Evolutionary conservation across 495 filamentous ascomycete genomes (phyloP).

Genomic region (Aspergillus bertholletiae): DNA sequence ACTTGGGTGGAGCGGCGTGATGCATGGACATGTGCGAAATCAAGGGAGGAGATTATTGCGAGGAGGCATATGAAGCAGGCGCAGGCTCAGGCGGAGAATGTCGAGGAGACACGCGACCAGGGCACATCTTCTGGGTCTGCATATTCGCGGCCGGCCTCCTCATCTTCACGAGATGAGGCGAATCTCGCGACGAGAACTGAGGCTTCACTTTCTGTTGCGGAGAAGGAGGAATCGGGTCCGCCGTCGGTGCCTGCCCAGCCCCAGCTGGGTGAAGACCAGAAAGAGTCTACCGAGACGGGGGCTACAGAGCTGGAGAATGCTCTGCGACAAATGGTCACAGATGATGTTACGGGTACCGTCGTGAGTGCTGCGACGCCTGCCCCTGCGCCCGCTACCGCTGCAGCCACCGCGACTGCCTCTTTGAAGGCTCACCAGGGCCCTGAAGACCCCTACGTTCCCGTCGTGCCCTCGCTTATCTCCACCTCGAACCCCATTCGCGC

Average conservation of each 20-base stretch:
- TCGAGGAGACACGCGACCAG: not conserved
- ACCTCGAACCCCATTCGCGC: slow-evolving; percentile 65
- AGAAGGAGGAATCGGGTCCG: slow-evolving; percentile 17
- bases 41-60: slow-evolving; percentile 24
- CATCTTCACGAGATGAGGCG: slow-evolving; percentile 6
- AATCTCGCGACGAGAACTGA: slow-evolving; percentile 30
- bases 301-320: slow-evolving; percentile 31
- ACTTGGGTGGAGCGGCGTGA: slow-evolving; percentile 73
- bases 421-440: slow-evolving; percentile 6
- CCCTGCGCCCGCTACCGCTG: slow-evolving; percentile 1
- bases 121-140: not conserved
- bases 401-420: slow-evolving; percentile 1
- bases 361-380: slow-evolving; percentile 4
- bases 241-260: slow-evolving; percentile 9
- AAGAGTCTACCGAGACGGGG: slow-evolving; percentile 28
- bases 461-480: slow-evolving; percentile 65
- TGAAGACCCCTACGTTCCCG: slow-evolving; percentile 50
- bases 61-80: not conserved
- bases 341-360: not conserved
- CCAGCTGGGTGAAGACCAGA: slow-evolving; percentile 22
- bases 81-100: too few relatives aligned
- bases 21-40: slow-evolving; percentile 79
- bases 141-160: not conserved
- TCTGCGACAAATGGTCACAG: not conserved
- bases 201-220: slow-evolving; percentile 21